A percentile compares a stretch with the other conserved stretches of the same genome.
phyloP scores from a whole-genome alignment of 192 early-diverging fungal species.

The Allomyces arbusculus region DNA sequence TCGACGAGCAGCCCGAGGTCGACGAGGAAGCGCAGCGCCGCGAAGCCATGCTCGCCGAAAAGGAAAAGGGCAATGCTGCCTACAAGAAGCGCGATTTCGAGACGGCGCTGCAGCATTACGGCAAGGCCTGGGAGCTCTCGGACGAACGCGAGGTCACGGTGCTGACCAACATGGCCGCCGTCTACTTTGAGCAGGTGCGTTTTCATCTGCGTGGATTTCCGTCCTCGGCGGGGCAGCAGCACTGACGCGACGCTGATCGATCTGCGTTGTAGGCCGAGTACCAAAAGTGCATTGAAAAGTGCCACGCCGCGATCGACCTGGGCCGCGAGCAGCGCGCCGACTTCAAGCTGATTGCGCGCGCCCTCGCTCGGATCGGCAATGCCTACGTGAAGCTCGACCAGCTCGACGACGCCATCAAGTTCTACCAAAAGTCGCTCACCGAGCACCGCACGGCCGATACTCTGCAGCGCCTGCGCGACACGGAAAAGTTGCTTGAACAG shows the following conservation, averaged over 20 bases:
- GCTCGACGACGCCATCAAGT: constrained; percentile 70
- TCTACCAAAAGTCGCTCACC: constrained; percentile 74
- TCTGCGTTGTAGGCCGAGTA: constrained; percentile 76
- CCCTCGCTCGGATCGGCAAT: constrained; percentile 73
- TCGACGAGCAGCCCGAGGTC: constrained; percentile 29
- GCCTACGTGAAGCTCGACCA: constrained; percentile 66
- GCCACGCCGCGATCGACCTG: constrained; percentile 73
- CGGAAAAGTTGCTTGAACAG: constrained; percentile 60
- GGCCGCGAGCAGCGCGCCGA: constrained; percentile 79
- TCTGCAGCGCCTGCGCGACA: constrained; percentile 66
- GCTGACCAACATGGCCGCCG: constrained; percentile 85
- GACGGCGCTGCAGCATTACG: constrained; percentile 69
- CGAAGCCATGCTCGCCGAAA: constrained; percentile 46
- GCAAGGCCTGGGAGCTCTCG: constrained; percentile 61
- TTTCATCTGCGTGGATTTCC: background rate
- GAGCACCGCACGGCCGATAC: constrained; percentile 90
- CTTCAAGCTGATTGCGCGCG: constrained; percentile 83
- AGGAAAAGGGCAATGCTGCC: constrained; percentile 66
- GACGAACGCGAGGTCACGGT: constrained; percentile 80
- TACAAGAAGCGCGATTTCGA: constrained; percentile 91
- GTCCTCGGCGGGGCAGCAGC: constrained; percentile 1
- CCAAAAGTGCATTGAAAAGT: constrained; percentile 81
- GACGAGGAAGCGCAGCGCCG: constrained; percentile 18
- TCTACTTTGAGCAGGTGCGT: constrained; percentile 3
- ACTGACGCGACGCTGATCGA: constrained; percentile 41